Evolutionary conservation across 2,329 filamentous ascomycete species (phyloP), one percentile per base, ranked within the genome.

Genomic region (Neofusicoccum cordaticola): DNA sequence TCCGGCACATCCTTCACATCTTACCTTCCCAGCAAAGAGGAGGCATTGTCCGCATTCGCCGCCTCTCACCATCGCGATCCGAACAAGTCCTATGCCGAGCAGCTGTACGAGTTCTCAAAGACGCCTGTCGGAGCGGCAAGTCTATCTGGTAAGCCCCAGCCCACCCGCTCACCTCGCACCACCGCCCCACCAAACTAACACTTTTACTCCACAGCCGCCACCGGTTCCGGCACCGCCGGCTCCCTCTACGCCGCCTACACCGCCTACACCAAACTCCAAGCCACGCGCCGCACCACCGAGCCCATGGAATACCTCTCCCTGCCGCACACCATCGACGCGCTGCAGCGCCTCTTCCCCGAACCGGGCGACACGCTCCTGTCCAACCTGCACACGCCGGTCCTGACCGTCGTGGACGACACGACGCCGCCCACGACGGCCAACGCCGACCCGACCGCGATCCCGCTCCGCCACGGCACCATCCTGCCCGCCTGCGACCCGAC

Each of bases 81-180:
- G 2, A 79, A 75, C 61, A 83, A 83, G 69, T 79, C 79, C 50
- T 82, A 82, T 66, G 74, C 81, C 4, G 79, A 83, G 68, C 81
- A 83, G 67, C 71, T 83, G 13, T 79, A 80, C 64, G 80, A 82
- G 64, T 83, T 83, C 66, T 81, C 78, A 0, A 81, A 81, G 68
- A 83, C 81, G 6, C 81, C 81, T 4, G 81, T 83, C 3, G 81
- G 81, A 13, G 81, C 81, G 44, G 81, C 80, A 44, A 77, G 78
- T 3, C 68, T 80, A 39, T 77, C 77, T 56, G 78, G 78, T 78
- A 72, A 66, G 72, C 67, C 9, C 8, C 27, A 7, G 6, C 27
- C 27, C 27, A 31, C 27, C 27, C 22, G 22, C 22, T 22, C 4
- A 31, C 27, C 27, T 7, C 6, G 27, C 27, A 7, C 27, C 27